phyloP scores from a whole-genome alignment of 129 eudicot genomes.

The Logfia minima region DNA sequence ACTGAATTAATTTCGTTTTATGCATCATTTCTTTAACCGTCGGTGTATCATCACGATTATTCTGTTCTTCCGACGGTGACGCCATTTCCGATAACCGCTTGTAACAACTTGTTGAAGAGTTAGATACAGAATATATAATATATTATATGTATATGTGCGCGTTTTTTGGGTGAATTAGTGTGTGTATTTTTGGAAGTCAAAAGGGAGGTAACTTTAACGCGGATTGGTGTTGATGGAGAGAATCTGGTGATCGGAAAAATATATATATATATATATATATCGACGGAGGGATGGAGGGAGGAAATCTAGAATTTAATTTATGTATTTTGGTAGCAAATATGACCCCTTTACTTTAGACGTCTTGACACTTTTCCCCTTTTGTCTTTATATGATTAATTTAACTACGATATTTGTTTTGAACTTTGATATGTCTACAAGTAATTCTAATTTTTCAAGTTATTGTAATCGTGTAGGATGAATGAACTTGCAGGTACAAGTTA shows the following conservation, averaged over 20 bases:
- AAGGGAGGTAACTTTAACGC: slow-evolving; percentile 10
- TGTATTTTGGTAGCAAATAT: neutral
- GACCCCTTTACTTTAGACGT: neutral
- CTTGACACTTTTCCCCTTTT: neutral
- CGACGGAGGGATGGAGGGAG: slow-evolving; percentile 31
- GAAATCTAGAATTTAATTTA: slow-evolving; percentile 25
- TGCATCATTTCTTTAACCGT: slow-evolving; percentile 50
- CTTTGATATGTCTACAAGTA: no score
- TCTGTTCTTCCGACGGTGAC: slow-evolving; percentile 41
- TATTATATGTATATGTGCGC: slow-evolving; percentile 25
- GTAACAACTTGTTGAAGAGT: neutral
- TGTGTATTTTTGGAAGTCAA: slow-evolving; percentile 22
- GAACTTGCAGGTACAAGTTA: no score
- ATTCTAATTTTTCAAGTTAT: no score
- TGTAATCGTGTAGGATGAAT: no score
- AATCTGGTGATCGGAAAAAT: slow-evolving; percentile 37
- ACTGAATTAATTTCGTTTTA: slow-evolving; percentile 73
- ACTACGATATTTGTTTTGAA: no score
- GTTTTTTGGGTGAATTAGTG: neutral
- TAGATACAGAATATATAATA: neutral
- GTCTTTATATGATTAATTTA: neutral
- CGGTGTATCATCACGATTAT: slow-evolving; percentile 16
- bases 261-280: slow-evolving; percentile 13
- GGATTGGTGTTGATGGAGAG: slow-evolving; percentile 33
- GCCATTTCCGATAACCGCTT: slow-evolving; percentile 37